Percentiles rank a stretch among this genome's conserved stretches.
phyloP scores from a whole-genome alignment of 305 asterid genomes.

The Fraxinus baroniana region DNA sequence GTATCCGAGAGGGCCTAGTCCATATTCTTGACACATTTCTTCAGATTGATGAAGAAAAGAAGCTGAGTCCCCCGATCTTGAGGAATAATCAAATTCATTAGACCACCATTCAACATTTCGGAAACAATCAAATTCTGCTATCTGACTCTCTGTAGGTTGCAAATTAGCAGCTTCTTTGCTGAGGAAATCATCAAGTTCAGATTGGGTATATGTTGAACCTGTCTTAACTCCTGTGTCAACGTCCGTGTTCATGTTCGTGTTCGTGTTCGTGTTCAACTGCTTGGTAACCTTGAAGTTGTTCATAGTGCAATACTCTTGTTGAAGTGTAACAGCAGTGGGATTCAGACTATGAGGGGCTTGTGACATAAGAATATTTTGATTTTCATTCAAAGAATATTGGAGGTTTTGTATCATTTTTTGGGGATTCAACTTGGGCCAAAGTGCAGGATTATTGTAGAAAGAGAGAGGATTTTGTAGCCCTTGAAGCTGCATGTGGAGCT shows the following conservation, averaged over 20 bases:
- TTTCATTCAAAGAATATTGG: slow-evolving; percentile 33
- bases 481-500: slow-evolving; percentile 77
- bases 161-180: slow-evolving; percentile 28
- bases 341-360: slow-evolving; percentile 13
- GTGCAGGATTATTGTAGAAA: slow-evolving; percentile 43
- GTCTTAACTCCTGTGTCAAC: slow-evolving; percentile 18
- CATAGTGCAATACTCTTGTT: slow-evolving; percentile 23
- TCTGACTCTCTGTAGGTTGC: slow-evolving; percentile 17
- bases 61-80: slow-evolving; percentile 51
- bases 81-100: slow-evolving; percentile 48
- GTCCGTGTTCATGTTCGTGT: background rate
- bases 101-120: slow-evolving; percentile 56
- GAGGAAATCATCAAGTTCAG: slow-evolving; percentile 52
- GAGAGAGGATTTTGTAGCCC: slow-evolving; percentile 50
- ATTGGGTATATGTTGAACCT: slow-evolving; percentile 35
- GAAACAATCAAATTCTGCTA: slow-evolving; percentile 43
- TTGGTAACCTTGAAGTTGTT: slow-evolving; percentile 22
- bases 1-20: slow-evolving; percentile 30
- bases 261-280: slow-evolving; percentile 7
- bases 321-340: slow-evolving; percentile 1
- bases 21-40: slow-evolving; percentile 44
- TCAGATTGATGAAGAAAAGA: slow-evolving; percentile 42
- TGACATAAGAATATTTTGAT: slow-evolving; percentile 24
- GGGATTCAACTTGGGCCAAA: slow-evolving; percentile 52
- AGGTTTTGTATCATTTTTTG: slow-evolving; percentile 50